These are phyloP conservation scores for Gilbertella persicaria DNA, from an alignment of 371 early-diverging fungal species.

Conservation along the genomic window DNA sequence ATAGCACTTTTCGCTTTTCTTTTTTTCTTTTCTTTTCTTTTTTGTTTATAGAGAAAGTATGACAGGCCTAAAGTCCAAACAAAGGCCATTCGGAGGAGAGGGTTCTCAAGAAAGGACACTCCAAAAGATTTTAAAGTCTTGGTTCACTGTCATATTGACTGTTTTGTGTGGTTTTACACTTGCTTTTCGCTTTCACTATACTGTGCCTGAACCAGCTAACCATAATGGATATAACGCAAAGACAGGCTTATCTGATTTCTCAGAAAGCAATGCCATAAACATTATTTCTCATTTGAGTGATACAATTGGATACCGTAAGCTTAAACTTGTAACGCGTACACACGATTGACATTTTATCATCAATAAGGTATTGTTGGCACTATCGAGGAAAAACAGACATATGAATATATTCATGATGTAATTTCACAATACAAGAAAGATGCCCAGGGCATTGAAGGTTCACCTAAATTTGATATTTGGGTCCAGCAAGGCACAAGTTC, in stretches of 20 bases:
- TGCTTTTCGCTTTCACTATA: constrained; percentile 40
- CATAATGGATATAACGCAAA: constrained; percentile 36
- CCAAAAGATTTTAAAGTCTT: constrained; percentile 10
- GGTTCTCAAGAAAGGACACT: constrained; percentile 13
- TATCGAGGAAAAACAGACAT: constrained; percentile 43
- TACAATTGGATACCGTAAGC: constrained; percentile 59
- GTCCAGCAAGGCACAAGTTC: constrained; percentile 62
- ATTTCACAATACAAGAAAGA: constrained; percentile 35
- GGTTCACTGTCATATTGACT: constrained; percentile 12
- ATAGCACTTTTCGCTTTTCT: too few relatives aligned
- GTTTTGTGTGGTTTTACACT: constrained; percentile 27
- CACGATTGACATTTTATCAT: too few relatives aligned
- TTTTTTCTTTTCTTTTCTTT: too few relatives aligned
- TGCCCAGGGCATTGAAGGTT: constrained; percentile 33
- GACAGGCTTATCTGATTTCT: constrained; percentile 50
- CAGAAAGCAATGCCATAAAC: constrained; percentile 57
- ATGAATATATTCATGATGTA: constrained; percentile 36
- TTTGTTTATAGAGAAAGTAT: too few relatives aligned
- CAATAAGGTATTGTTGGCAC: constrained; percentile 50
- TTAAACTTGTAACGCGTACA: too few relatives aligned
- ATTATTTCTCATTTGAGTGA: constrained; percentile 52
- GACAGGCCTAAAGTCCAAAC: constrained; percentile 6
- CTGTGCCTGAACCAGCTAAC: constrained; percentile 41
- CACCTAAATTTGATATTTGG: constrained; percentile 65
- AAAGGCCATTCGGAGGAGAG: constrained; percentile 11